Evolutionary conservation across 805 yeast species (phyloP), one percentile per base, ranked within the genome.

Genomic region (Yamadazyma olivae): DNA sequence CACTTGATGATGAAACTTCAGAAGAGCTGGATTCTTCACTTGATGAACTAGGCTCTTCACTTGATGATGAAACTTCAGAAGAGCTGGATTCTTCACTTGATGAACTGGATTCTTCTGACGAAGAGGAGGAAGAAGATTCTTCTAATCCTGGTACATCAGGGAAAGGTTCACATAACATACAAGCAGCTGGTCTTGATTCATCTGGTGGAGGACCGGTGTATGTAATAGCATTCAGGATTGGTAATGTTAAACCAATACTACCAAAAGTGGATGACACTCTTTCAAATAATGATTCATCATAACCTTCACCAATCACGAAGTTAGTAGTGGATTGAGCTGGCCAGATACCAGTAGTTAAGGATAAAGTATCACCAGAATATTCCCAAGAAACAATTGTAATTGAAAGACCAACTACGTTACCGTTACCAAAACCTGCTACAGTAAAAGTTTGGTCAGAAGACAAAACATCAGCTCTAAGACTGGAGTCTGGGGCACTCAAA

Each of bases 351-450:
- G 33, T 9, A 8, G 26, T 18, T 10, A 39, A 19, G 4, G 33
- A 35, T 28, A 39, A 39, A 18, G 36, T 35, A 13, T 32, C 31
- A 17, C 43, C 43, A 35, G 28, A 5, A 30, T 39, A 39, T 5
- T 14, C 7, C 18, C 14, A 27, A 12, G 19, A 13, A 9, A 14
- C 10, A 23, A 38, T 24, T 4, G 36, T 27, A 15, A 17, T 17
- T 7, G 33, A 25, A 13, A 31, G 15, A 15, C 36, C 51, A 23
- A 49, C 43, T 18, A 34, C 30, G 37, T 56, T 54, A 13, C 55
- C 54, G 21, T 36, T 38, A 41, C 56, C 57, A 19, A 39, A 48
- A 16, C 54, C 56, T 24, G 41, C 44, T 28, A 49, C 54, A 1
- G 27, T 22, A 19, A 28, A 29, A 4, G 54, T 43, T 33, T 43